Evolutionary conservation across 2,329 filamentous ascomycete species (phyloP), one percentile per base, ranked within the genome.

Genomic region (Elsinoe australis): DNA sequence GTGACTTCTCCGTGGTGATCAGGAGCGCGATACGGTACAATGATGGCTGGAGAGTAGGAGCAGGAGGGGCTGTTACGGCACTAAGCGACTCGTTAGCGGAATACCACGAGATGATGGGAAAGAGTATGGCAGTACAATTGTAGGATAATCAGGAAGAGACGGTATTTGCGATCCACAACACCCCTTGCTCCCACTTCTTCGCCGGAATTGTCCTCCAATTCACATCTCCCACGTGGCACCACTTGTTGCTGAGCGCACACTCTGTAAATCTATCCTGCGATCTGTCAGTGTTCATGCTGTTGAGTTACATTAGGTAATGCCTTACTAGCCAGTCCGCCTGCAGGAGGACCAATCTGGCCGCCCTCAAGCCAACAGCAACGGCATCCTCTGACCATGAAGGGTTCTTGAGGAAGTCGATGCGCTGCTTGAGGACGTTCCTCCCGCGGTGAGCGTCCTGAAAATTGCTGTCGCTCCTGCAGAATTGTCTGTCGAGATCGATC

Each of bases 1-100:
- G 87, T 0, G 89, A 94, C 64, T 95, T 90, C 74, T 92, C 85
- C 55, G 92, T 96, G 14, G 82, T 88, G 1, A 96, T 96, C 53
- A 76, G 90, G 18, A 89, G 83, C 39, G 77, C 89, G 58, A 88
- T 90, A 57, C 71, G 74, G 32, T 86, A 80, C 77, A 79, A 83
- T 52, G 77, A 80, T 38, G 55, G 67, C 38, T 96, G 90, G 90
- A 78, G 78, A 32, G 79, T 95, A 29, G 90, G 89, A 4, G 90
- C 90, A 4, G 92, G 90, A 1, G 92, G 90, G 1, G 90, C 90
- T 0, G 81, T 96, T 12, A 96, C 90, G 1, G 83, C 81, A 18
- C 71, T 95, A 50, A 95, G 88, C 62, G 86, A 83, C 2, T 73
- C 83, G 0, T 74, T 82, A 50, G 87, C 80, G 2, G 90, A 96